phyloP scores from a whole-genome alignment of 257 asterid genomes.

The Solanum etuberosum region DNA sequence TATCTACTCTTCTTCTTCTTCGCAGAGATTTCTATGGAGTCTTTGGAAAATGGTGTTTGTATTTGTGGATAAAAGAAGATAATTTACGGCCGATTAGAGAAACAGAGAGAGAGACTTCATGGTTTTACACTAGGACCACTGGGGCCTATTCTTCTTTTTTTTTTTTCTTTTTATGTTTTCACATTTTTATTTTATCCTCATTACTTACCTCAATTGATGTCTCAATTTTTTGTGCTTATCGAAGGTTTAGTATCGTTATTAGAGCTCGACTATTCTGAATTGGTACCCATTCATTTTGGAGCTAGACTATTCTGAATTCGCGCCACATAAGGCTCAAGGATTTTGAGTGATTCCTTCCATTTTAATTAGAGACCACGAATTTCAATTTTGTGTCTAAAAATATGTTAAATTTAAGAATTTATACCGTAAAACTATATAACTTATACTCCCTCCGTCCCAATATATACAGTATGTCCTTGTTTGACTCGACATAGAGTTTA shows the following conservation, averaged over 20 bases:
- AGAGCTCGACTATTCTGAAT: background rate
- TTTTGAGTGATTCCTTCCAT: background rate
- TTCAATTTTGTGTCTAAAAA: no score
- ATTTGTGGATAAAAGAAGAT: background rate
- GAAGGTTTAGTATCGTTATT: no score
- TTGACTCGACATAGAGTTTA: background rate
- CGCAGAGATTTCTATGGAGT: background rate
- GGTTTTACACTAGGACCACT: background rate
- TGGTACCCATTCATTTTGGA: fast-evolving
- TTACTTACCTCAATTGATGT: background rate
- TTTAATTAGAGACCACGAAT: background rate
- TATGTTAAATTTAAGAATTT: no score
- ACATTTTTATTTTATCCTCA: background rate
- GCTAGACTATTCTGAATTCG: no score
- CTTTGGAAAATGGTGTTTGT: background rate
- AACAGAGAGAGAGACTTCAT: background rate
- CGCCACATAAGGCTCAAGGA: no score
- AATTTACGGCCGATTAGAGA: background rate
- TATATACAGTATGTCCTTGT: no score
- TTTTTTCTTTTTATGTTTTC: background rate
- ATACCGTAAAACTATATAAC: no score
- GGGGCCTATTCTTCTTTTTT: background rate
- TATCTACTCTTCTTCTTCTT: background rate
- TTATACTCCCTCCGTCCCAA: no score
- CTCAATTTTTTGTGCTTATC: no score